phyloP scores from a whole-genome alignment of 1,139 yeast species.

The Yamadazyma triangularis region DNA sequence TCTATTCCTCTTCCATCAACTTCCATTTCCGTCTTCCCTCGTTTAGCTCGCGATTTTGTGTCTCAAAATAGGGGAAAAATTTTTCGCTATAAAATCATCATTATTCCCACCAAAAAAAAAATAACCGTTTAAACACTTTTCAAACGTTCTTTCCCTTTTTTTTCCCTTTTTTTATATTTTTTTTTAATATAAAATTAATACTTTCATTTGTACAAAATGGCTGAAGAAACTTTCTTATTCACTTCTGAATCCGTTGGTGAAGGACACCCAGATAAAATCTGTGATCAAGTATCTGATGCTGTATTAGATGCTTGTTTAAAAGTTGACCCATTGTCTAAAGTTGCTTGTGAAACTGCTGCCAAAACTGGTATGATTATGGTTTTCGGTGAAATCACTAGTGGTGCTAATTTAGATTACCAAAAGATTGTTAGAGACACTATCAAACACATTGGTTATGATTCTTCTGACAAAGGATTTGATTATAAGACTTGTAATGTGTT shows the following conservation, averaged over 20 bases:
- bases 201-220: too few species aligned
- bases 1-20: too few species aligned
- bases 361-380: conserved; percentile 99
- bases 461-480: conserved; percentile 95
- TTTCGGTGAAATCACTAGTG: conserved; percentile 98
- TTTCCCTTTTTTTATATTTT: too few species aligned
- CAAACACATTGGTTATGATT: conserved; percentile 97
- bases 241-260: conserved; percentile 98
- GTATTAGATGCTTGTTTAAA: conserved; percentile 95
- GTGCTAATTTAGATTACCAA: conserved; percentile 92
- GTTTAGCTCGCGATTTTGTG: too few species aligned
- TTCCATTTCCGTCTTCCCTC: too few species aligned
- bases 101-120: not conserved
- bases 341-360: conserved; percentile 98
- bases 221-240: conserved; percentile 56
- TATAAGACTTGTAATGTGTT: conserved; percentile 98
- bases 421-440: conserved; percentile 96
- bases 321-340: conserved; percentile 95
- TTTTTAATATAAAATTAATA: too few species aligned
- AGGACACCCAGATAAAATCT: conserved; percentile 99
- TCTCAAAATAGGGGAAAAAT: too few species aligned
- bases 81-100: not conserved
- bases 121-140: not conserved
- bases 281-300: conserved; percentile 99
- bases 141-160: too few species aligned